Evolutionary conservation across 257 asterid species (phyloP), one percentile per base, ranked within the genome.

Genomic region (Eustoma russellianum): DNA sequence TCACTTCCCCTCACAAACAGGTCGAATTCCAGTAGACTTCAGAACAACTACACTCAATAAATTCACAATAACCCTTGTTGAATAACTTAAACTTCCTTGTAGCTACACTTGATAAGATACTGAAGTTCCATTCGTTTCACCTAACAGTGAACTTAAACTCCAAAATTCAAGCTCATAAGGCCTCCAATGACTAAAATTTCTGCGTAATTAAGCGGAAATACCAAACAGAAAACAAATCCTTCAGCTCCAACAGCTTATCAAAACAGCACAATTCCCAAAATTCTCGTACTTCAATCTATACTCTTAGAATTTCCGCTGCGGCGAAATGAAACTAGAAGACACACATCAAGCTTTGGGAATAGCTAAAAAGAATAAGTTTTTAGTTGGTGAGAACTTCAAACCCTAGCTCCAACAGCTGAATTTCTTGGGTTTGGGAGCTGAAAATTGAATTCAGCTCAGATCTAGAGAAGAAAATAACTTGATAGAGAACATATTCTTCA

Each of bases 271-370:
- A 24, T 61, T 16, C 48, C 45, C 59, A 17, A 11, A 13, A 44
- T 15, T 11, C 46, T 24, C 44, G 9, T 6, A 50, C 30, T 9
- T 35, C 3, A 24, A 24, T 6, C 30, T 15, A 28, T 33, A 47
- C 46, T 47, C 81, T 61, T 58, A 65, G 60, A 72, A 67, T 48
- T 28, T 49, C 46, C 64, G 49, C 33, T 46, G 24, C 33, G 10
- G 59, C 54, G 48, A 57, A 66, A 17, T 38, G 2, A 54, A 33
- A 33, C n/a, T 33, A 35, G 46, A 38, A 48, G 9, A 30, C 17
- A 19, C 9, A 50, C 33, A 44, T 48, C 24, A 28, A 14, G 3
- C 28, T 46, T 28, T 33, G 30, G n/a, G 63, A 33, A 33, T 10
- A 38, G 13, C 43, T 38, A 38, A 38, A 38, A 2, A 38, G 12